Evolutionary conservation across 352 stramenopile genomes (phyloP).

Genomic region (Pythium sp.): DNA sequence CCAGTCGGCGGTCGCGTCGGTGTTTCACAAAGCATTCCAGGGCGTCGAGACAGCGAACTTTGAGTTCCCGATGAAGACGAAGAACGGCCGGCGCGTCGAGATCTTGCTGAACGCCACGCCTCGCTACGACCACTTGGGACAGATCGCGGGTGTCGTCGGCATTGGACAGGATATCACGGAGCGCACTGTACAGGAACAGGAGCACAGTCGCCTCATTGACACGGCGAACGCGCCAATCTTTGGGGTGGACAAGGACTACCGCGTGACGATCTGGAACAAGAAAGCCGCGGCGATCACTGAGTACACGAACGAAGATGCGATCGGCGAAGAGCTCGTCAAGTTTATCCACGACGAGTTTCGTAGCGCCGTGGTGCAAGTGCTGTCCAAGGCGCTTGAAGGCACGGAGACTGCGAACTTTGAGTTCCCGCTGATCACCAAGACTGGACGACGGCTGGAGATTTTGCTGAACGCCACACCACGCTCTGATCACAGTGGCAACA

Average conservation of each 20-base stretch:
- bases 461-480: constrained; percentile 76
- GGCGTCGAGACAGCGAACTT: constrained; percentile 72
- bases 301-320: constrained; percentile 85
- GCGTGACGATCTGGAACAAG: constrained; percentile 93
- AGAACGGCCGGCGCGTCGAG: constrained; percentile 67
- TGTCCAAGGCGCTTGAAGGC: constrained; percentile 62
- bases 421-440: constrained; percentile 79
- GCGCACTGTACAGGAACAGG: constrained; percentile 74
- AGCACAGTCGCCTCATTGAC: constrained; percentile 80
- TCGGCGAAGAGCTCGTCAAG: constrained; percentile 68
- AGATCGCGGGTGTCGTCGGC: constrained; percentile 70
- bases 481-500: constrained; percentile 66
- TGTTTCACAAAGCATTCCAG: constrained; percentile 70
- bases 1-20: constrained; percentile 51
- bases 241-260: constrained; percentile 74
- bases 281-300: constrained; percentile 87
- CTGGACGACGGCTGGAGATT: constrained; percentile 66
- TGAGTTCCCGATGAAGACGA: constrained; percentile 83
- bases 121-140: constrained; percentile 55
- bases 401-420: constrained; percentile 83
- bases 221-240: constrained; percentile 85
- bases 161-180: constrained; percentile 86
- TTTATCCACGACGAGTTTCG: constrained; percentile 73
- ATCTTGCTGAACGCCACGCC: constrained; percentile 79
- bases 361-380: constrained; percentile 56